Conservation (phyloP, 202 grass and related monocot species). For the Carex sylvatica region DNA sequence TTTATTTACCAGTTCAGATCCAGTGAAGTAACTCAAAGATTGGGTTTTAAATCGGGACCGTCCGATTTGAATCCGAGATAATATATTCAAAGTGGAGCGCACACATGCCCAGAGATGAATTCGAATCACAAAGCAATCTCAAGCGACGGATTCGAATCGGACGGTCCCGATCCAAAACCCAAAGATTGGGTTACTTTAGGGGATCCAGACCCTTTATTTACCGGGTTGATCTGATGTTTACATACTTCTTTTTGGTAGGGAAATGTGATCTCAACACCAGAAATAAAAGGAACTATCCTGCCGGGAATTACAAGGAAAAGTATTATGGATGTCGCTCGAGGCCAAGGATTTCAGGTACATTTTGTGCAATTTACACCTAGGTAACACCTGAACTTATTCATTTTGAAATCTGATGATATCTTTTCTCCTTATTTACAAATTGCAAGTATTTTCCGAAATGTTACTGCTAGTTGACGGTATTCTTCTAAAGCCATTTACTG, state of each 20-base stretch:
- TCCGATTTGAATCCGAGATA: too few relatives aligned
- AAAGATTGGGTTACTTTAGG: too few relatives aligned
- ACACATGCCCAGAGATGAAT: too few relatives aligned
- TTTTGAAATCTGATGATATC: background rate
- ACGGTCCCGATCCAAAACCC: too few relatives aligned
- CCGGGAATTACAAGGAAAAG: constrained; percentile 86
- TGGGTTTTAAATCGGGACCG: too few relatives aligned
- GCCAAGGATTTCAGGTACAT: constrained; percentile 62
- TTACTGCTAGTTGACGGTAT: background rate
- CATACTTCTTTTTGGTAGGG: constrained; percentile 32
- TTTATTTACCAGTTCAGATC: background rate
- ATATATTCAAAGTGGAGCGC: too few relatives aligned
- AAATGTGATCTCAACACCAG: constrained; percentile 71
- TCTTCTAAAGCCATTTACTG: background rate
- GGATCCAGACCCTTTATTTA: too few relatives aligned
- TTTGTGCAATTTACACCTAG: background rate
- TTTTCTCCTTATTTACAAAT: background rate
- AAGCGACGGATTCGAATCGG: too few relatives aligned
- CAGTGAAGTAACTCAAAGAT: too few relatives aligned
- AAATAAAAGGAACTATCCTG: constrained; percentile 72
- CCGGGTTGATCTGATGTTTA: background rate
- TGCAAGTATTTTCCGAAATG: background rate
- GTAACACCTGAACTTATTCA: background rate
- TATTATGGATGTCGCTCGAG: constrained; percentile 58
- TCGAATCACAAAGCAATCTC: too few relatives aligned